Conservation (phyloP, 805 yeast genomes). For the Kodamaea fukazawae region DNA sequence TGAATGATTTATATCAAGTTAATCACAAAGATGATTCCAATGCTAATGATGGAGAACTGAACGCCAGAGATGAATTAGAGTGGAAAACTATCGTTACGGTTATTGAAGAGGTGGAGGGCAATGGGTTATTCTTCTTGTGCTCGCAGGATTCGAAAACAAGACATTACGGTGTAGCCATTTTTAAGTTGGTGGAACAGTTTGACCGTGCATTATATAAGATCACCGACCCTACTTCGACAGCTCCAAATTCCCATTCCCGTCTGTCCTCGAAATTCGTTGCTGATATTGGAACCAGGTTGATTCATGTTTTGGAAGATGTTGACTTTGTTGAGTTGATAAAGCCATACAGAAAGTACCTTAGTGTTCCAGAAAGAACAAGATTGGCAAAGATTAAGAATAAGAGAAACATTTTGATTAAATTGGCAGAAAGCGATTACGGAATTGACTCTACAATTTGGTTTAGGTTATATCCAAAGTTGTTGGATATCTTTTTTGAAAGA, state of each 20-base stretch:
- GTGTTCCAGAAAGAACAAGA: constrained; percentile 76
- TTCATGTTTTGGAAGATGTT: constrained; percentile 69
- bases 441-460: constrained; percentile 98
- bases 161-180: constrained; percentile 68
- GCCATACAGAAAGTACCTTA: constrained; percentile 48
- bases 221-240: constrained; percentile 14
- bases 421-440: constrained; percentile 91
- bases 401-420: constrained; percentile 63
- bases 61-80: constrained; percentile 57
- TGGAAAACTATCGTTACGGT: constrained; percentile 78
- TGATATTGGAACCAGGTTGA: constrained; percentile 70
- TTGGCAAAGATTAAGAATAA: constrained; percentile 61
- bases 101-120: constrained; percentile 94
- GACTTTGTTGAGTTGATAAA: constrained; percentile 66
- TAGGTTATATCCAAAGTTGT: constrained; percentile 72
- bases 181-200: constrained; percentile 78
- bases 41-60: constrained; percentile 11
- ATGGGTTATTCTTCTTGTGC: constrained; percentile 86
- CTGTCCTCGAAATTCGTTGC: constrained; percentile 72
- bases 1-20: constrained; percentile 44
- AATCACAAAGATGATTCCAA: constrained; percentile 37
- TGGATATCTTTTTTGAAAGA: constrained; percentile 66
- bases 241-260: constrained; percentile 45
- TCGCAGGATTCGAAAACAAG: constrained; percentile 80
- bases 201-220: constrained; percentile 74